Evolutionary conservation across 176 grass and related monocot genomes (phyloP).

Genomic region (Echinochloa phyllopogon): DNA sequence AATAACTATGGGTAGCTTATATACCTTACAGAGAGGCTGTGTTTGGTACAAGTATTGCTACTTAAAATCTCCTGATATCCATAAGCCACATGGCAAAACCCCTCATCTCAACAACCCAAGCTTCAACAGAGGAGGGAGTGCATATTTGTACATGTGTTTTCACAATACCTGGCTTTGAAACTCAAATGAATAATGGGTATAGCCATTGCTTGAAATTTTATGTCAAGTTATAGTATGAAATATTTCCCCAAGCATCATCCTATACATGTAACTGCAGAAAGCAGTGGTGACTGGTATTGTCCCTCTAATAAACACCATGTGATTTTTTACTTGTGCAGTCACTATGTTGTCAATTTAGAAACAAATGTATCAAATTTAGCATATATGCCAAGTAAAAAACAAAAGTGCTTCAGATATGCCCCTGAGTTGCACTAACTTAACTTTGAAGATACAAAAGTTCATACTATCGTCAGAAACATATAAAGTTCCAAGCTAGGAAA

Average conservation of each 20-base stretch:
- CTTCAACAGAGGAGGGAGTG: background rate
- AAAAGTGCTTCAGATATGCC: background rate
- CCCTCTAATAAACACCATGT: background rate
- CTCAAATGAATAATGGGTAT: background rate
- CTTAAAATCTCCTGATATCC: background rate
- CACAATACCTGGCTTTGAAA: background rate
- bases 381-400: background rate
- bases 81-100: background rate
- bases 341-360: background rate
- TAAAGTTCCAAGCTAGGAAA: background rate
- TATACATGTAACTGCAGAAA: background rate
- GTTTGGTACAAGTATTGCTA: background rate
- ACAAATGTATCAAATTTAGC: slow-evolving; percentile 9
- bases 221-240: background rate
- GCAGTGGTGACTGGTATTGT: background rate
- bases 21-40: background rate
- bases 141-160: background rate
- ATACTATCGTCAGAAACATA: background rate
- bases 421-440: background rate
- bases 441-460: background rate
- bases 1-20: background rate
- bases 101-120: background rate
- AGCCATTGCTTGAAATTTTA: background rate
- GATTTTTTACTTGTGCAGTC: background rate
- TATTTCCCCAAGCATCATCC: background rate